Evolutionary conservation across 306 rosid species (phyloP).

Genomic region (Pterocarpus santalinus): DNA sequence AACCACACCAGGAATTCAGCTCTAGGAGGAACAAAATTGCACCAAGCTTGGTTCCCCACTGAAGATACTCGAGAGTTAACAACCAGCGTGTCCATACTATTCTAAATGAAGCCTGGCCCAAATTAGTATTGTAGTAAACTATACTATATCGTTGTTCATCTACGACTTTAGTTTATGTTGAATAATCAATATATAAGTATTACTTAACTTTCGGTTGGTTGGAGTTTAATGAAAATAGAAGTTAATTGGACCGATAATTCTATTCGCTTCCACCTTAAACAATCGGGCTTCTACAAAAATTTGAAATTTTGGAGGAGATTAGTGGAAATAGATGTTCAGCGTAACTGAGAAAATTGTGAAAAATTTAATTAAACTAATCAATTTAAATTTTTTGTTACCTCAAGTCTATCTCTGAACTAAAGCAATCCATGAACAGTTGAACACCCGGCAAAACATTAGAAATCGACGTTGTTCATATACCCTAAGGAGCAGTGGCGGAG

Average conservation of each 20-base stretch:
- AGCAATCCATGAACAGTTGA: no score
- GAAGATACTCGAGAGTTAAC: no score
- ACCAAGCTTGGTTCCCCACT: no score
- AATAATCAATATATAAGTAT: not conserved
- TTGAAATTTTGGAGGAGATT: not conserved
- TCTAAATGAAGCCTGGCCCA: not conserved
- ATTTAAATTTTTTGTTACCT: no score
- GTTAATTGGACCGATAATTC: not conserved
- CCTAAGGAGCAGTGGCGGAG: no score
- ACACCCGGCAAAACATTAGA: no score
- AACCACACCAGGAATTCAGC: no score
- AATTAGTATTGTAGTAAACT: not conserved
- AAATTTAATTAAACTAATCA: no score
- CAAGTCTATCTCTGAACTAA: no score
- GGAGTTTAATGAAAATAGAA: not conserved
- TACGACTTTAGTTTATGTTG: not conserved
- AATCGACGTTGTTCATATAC: no score
- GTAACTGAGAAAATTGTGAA: no score
- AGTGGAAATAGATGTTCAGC: not conserved
- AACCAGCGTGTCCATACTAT: not conserved
- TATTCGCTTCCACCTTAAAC: not conserved
- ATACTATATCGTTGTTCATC: not conserved
- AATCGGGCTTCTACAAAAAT: not conserved
- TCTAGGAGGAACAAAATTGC: no score
- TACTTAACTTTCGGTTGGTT: not conserved